Percentiles rank a stretch among this genome's conserved stretches.
These are phyloP conservation scores for Euphrasia arctica DNA, from an alignment of 305 asterid genomes.

Conservation along the genomic window DNA sequence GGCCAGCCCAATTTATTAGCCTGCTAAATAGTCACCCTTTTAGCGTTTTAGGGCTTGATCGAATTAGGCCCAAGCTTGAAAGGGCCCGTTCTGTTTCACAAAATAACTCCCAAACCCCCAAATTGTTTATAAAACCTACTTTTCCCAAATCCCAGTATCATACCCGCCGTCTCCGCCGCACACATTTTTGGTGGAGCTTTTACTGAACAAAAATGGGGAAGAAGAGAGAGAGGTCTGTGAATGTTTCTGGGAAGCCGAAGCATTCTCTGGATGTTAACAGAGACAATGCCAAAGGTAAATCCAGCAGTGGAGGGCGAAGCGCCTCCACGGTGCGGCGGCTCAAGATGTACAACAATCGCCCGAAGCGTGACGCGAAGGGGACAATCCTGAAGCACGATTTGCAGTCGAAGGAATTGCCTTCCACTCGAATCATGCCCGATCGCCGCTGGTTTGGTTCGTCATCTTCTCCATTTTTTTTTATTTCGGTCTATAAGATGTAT, in stretches of 20 bases:
- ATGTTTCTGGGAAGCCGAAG: slow-evolving; percentile 92
- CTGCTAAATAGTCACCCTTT: too few species aligned
- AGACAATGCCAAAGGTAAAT: slow-evolving; percentile 35
- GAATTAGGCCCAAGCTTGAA: too few species aligned
- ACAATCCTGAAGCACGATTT: slow-evolving; percentile 60
- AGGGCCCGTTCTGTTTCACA: too few species aligned
- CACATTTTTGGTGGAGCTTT: background rate
- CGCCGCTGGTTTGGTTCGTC: slow-evolving; percentile 90
- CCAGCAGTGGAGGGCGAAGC: slow-evolving; percentile 46
- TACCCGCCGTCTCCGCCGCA: background rate
- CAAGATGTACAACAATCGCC: slow-evolving; percentile 82
- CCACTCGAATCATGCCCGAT: slow-evolving; percentile 83
- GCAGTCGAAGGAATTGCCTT: slow-evolving; percentile 81
- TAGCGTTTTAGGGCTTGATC: too few species aligned
- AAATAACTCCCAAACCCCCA: background rate
- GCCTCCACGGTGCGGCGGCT: slow-evolving; percentile 91
- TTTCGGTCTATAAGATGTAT: too few species aligned
- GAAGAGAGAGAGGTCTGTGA: slow-evolving; percentile 73
- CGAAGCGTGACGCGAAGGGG: slow-evolving; percentile 57
- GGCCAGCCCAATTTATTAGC: too few species aligned
- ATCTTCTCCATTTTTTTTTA: too few species aligned
- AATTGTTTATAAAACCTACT: background rate
- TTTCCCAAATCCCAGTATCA: background rate
- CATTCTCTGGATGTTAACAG: slow-evolving; percentile 78
- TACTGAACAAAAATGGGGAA: slow-evolving; percentile 46